These are phyloP conservation scores for Colletotrichum tamarilloi DNA, from an alignment of 2,329 filamentous ascomycete genomes.

Conservation along the genomic window DNA sequence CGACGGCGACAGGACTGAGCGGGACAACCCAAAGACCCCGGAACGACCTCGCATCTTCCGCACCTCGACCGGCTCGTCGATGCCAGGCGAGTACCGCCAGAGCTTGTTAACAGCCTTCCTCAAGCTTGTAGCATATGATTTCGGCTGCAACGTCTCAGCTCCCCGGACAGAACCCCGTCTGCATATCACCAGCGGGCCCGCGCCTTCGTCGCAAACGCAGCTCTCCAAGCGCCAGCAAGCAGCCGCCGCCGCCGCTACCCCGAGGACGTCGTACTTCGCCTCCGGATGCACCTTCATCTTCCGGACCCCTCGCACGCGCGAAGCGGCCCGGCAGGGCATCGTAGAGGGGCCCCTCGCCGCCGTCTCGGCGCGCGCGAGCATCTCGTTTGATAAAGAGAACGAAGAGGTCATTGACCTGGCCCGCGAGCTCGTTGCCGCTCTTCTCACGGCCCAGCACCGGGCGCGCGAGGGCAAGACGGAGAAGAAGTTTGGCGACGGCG, in stretches of 20 bases:
- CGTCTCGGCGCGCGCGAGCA: slow-evolving; percentile 67
- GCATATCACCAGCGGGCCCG: slow-evolving; percentile 57
- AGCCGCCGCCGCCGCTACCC: slow-evolving; percentile 16
- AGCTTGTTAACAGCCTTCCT: slow-evolving; percentile 69
- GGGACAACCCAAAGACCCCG: slow-evolving; percentile 10
- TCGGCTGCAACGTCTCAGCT: slow-evolving; percentile 69
- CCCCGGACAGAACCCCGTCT: slow-evolving; percentile 70
- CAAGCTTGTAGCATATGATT: slow-evolving; percentile 74
- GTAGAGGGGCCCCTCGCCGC: slow-evolving; percentile 72
- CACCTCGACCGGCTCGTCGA: slow-evolving; percentile 62
- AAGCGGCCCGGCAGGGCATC: slow-evolving; percentile 68
- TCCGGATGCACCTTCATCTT: slow-evolving; percentile 70
- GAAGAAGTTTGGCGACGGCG: slow-evolving; percentile 65
- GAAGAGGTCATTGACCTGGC: slow-evolving; percentile 73
- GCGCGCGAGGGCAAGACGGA: slow-evolving; percentile 68
- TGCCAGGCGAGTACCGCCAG: slow-evolving; percentile 69
- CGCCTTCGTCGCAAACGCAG: slow-evolving; percentile 38
- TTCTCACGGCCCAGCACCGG: slow-evolving; percentile 73
- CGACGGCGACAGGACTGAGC: slow-evolving; percentile 34
- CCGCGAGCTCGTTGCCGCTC: slow-evolving; percentile 68
- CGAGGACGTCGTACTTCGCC: slow-evolving; percentile 65
- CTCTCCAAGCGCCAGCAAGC: slow-evolving; percentile 14
- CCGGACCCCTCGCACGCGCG: slow-evolving; percentile 69
- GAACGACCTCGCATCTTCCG: slow-evolving; percentile 44
- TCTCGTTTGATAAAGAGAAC: slow-evolving; percentile 61